phyloP scores from a whole-genome alignment of 2,329 filamentous ascomycete species.

The Pestalotiopsis fici region DNA sequence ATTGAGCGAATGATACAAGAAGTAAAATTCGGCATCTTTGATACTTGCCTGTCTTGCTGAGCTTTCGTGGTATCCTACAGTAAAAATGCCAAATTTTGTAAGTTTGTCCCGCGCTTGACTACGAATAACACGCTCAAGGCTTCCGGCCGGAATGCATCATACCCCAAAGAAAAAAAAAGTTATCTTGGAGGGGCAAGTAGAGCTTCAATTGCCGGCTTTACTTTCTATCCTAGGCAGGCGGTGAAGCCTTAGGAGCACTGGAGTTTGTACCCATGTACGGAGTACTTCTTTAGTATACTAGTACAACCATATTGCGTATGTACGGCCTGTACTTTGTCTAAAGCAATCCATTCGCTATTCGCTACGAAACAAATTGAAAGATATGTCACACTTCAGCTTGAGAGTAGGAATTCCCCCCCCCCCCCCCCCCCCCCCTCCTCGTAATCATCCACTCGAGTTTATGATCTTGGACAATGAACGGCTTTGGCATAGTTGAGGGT shows the following conservation, averaged over 20 bases:
- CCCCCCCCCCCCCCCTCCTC: too few species aligned
- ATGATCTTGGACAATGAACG: too few species aligned
- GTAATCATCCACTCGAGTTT: too few species aligned
- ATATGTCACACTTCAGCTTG: too few species aligned
- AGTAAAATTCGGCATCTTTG: not conserved
- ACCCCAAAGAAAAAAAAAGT: conserved; percentile 15
- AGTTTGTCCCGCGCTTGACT: not conserved
- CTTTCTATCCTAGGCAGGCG: conserved; percentile 11
- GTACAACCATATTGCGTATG: too few species aligned
- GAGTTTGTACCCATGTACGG: too few species aligned
- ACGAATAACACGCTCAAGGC: not conserved
- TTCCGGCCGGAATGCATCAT: not conserved
- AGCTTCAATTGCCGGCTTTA: conserved; percentile 15
- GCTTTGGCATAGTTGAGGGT: too few species aligned
- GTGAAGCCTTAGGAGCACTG: conserved; percentile 16
- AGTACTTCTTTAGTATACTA: too few species aligned
- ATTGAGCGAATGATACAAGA: not conserved
- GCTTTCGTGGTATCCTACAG: not conserved
- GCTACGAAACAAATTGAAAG: too few species aligned
- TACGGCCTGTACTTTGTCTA: too few species aligned
- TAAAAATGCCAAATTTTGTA: not conserved
- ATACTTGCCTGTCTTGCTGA: not conserved
- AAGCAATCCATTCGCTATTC: too few species aligned
- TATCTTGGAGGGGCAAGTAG: conserved; percentile 15
- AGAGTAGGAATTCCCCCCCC: too few species aligned